These are phyloP conservation scores for Parmelia sp. DNA, from an alignment of 495 filamentous ascomycete genomes.

Conservation along the genomic window DNA sequence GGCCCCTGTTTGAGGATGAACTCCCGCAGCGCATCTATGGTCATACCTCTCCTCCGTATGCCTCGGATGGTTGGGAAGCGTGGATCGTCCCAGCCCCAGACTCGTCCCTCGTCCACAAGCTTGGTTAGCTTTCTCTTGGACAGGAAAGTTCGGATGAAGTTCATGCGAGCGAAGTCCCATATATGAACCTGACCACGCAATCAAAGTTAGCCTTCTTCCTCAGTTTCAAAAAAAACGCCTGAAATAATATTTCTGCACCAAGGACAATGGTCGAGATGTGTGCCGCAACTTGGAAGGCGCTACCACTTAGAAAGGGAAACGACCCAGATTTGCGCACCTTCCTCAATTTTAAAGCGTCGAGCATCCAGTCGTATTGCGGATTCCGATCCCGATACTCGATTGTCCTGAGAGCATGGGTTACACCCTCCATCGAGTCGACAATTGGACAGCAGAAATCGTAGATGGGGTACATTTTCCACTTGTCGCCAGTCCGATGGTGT, in stretches of 20 bases:
- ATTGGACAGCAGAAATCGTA: constrained; percentile 94
- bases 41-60: constrained; percentile 84
- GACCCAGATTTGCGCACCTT: constrained; percentile 42
- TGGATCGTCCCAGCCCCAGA: constrained; percentile 93
- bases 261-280: no score
- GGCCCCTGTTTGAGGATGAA: constrained; percentile 93
- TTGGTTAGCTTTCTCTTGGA: constrained; percentile 95
- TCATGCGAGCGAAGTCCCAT: constrained; percentile 97
- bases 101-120: constrained; percentile 76
- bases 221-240: neutral
- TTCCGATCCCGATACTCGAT: constrained; percentile 98
- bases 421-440: constrained; percentile 82
- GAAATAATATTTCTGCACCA: neutral
- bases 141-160: constrained; percentile 84
- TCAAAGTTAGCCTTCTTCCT: neutral
- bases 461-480: constrained; percentile 94
- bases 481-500: constrained; percentile 83
- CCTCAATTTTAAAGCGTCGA: constrained; percentile 77
- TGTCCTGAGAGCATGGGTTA: constrained; percentile 90
- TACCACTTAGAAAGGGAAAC: neutral
- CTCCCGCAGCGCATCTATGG: constrained; percentile 76
- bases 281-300: neutral
- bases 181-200: constrained; percentile 46
- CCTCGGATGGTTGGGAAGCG: constrained; percentile 92
- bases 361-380: constrained; percentile 94